Evolutionary conservation across 495 filamentous ascomycete species (phyloP), one percentile per base, ranked within the genome.

Genomic region (Collariella sp.): DNA sequence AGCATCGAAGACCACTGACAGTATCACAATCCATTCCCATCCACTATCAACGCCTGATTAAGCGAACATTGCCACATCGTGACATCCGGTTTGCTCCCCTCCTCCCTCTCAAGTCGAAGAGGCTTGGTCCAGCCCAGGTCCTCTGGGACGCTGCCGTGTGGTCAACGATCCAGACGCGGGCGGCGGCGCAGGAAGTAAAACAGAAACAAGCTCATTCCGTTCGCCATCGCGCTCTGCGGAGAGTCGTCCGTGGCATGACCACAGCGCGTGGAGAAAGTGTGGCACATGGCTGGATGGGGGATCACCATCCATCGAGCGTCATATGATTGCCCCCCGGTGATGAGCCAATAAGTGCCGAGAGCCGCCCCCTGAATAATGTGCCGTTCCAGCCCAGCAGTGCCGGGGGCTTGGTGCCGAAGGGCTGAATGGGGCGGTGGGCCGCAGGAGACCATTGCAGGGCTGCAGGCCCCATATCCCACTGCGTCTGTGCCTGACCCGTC

Each of bases 401-500:
- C 18, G 9, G 2, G 45, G 43, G 53, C 53, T 49, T 56, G 58
- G 44, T 29, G 35, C 48, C 22, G 42, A 41, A 23, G 16, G 46
- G 58, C 58, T 56, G 58, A 60, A 48, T 11, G 13, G 26, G 22
- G 10, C 40, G 40, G 39, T 45, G 50, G 29, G 50, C 18, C 41
- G 49, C 49, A 45, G 24, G 16, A 44, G 12, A 34, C 18, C 40
- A 52, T 51, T n/a, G 13, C 15, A 33, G 34, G 13, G 20, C 24
- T 50, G 35, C 36, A 41, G 23, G n/a, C 48, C 18, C 22, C 35
- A 33, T 50, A 2, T 19, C 24, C 19, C 24, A 31, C 48, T 45
- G 43, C 23, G n/a, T 13, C 43, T 15, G 2, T 44, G 6, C 38
- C 38, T 16, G 38, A 40, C 18, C 7, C n/a, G n/a, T 3, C 15